These are phyloP conservation scores for Phaffomyces thermotolerans DNA, from an alignment of 805 yeast species.

Conservation along the genomic window DNA sequence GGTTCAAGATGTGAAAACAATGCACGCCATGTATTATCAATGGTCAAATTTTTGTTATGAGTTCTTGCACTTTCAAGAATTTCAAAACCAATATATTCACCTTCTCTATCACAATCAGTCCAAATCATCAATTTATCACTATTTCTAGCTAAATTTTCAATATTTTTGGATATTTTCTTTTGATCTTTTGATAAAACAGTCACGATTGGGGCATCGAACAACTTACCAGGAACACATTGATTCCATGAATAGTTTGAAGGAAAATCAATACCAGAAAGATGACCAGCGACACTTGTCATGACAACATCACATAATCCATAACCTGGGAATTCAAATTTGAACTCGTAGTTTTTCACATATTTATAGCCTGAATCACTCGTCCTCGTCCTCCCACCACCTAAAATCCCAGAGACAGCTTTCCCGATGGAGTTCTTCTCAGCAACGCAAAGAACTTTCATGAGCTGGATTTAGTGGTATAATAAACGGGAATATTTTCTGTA, in stretches of 20 bases:
- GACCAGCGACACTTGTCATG: constrained; percentile 93
- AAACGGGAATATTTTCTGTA: no score
- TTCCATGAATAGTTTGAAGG: constrained; percentile 60
- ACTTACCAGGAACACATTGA: constrained; percentile 49
- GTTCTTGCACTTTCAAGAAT: constrained; percentile 61
- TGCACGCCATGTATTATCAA: constrained; percentile 60
- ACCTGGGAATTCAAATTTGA: constrained; percentile 55
- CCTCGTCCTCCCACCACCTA: constrained; percentile 63
- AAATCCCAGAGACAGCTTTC: constrained; percentile 64
- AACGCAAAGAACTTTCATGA: constrained; percentile 58
- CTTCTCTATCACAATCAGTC: constrained; percentile 98
- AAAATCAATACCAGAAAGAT: constrained; percentile 61
- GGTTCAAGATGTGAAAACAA: constrained; percentile 82
- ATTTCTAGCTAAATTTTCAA: constrained; percentile 51
- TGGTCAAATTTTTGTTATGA: constrained; percentile 35
- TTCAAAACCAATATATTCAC: constrained; percentile 88
- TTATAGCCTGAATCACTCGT: constrained; percentile 45
- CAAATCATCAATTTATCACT: constrained; percentile 76
- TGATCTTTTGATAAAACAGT: constrained; percentile 34
- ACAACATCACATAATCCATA: constrained; percentile 69
- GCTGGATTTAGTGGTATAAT: no score
- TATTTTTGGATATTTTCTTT: constrained; percentile 53
- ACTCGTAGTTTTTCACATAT: constrained; percentile 75
- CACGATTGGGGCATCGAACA: constrained; percentile 67
- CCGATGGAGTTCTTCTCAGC: constrained; percentile 98